Percentiles rank a stretch among this genome's conserved stretches.
Evolutionary conservation across 805 yeast genomes (phyloP).

Genomic region (Scheffersomyces spartinae): DNA sequence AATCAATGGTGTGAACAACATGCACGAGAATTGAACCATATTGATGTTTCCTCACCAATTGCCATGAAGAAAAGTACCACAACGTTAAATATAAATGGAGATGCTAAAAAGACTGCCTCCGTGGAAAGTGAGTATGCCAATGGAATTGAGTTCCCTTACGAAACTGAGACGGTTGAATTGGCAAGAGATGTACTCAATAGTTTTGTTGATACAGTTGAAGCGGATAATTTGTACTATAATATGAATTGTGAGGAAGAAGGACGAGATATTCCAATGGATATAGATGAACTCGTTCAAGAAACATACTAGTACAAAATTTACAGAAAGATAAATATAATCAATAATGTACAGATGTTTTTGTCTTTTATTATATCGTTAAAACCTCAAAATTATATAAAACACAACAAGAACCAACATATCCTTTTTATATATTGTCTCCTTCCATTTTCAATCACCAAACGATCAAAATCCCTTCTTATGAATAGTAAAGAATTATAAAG

Average conservation of each 20-base stretch:
- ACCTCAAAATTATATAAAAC: no score
- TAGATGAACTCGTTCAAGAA: no score
- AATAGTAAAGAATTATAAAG: no score
- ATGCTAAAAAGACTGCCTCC: constrained; percentile 12
- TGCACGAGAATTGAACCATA: constrained; percentile 26
- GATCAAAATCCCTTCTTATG: no score
- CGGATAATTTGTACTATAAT: constrained; percentile 59
- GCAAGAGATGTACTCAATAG: constrained; percentile 61
- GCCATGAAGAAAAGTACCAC: constrained; percentile 2
- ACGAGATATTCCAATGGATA: no score
- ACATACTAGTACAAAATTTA: no score
- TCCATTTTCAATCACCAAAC: no score
- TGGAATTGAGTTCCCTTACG: constrained; percentile 54
- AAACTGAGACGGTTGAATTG: constrained; percentile 50
- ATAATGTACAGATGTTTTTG: no score
- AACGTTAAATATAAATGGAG: constrained; percentile 6
- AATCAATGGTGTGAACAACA: constrained; percentile 33
- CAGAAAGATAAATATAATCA: no score
- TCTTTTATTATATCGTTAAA: no score
- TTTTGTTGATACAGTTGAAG: constrained; percentile 65
- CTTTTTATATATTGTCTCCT: no score
- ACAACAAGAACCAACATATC: no score
- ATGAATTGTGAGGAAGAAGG: constrained; percentile 35
- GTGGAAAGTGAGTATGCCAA: constrained; percentile 37
- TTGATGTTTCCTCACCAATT: constrained; percentile 7